These are phyloP conservation scores for Pyricularia grisea DNA, from an alignment of 2,329 filamentous ascomycete species.

Conservation along the genomic window DNA sequence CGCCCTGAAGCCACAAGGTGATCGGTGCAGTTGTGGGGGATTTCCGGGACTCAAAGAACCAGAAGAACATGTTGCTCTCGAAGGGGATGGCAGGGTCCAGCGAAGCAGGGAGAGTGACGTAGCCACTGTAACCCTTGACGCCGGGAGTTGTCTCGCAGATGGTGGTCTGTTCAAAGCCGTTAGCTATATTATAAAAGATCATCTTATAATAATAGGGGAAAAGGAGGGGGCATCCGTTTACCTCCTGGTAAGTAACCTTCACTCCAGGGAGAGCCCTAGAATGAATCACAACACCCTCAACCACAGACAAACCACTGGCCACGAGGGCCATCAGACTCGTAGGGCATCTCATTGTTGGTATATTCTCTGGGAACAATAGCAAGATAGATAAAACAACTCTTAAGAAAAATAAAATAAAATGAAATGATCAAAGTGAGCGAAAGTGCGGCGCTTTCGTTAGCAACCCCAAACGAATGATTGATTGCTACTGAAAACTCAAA, in stretches of 20 bases:
- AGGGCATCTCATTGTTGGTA: not conserved
- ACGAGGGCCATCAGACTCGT: not conserved
- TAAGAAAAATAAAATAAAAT: not conserved
- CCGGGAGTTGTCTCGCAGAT: conserved; percentile 48
- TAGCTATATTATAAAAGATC: not conserved
- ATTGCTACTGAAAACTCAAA: no score
- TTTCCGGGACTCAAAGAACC: conserved; percentile 49
- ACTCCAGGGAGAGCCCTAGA: not conserved
- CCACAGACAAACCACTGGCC: not conserved
- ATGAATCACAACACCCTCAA: not conserved
- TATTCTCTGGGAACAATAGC: not conserved
- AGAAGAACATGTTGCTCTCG: conserved; percentile 49
- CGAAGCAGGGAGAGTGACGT: conserved; percentile 43
- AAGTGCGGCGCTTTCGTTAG: no score
- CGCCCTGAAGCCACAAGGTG: conserved; percentile 28
- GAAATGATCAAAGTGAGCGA: no score
- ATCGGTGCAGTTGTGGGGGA: conserved; percentile 18
- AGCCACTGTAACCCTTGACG: conserved; percentile 47
- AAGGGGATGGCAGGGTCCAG: not conserved
- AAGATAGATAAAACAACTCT: not conserved
- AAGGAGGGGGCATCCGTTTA: not conserved
- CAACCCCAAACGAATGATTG: no score
- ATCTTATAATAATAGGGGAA: not conserved
- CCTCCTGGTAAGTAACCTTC: conserved; percentile 2
- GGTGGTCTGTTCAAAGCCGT: not conserved